Percentiles rank a stretch among this genome's conserved stretches.
phyloP scores from a whole-genome alignment of 495 filamentous ascomycete species.

The Aspergillus steynii region DNA sequence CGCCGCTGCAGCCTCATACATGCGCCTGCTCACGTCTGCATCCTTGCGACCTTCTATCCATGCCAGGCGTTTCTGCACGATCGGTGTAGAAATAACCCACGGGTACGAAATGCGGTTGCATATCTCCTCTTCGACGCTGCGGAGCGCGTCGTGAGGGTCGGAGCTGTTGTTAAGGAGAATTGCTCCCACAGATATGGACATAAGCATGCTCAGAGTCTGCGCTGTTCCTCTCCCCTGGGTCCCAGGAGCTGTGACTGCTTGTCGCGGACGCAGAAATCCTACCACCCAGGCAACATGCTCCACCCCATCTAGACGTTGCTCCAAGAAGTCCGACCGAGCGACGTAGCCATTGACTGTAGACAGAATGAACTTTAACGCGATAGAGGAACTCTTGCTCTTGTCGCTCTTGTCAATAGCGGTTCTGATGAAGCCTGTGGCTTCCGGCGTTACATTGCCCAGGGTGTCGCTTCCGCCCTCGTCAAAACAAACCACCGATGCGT shows the following conservation, averaged over 20 bases:
- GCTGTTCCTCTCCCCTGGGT: neutral
- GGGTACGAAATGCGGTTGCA: constrained; percentile 6
- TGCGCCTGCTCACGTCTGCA: neutral
- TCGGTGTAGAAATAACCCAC: neutral
- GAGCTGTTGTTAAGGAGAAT: neutral
- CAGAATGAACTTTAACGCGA: constrained; percentile 1
- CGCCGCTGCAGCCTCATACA: constrained; percentile 34
- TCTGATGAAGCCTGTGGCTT: too few species aligned
- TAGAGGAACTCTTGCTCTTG: too few species aligned
- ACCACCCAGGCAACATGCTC: neutral
- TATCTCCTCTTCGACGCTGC: constrained; percentile 1
- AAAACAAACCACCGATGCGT: too few species aligned
- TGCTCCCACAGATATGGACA: neutral
- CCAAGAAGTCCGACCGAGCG: constrained; percentile 1
- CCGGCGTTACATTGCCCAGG: too few species aligned
- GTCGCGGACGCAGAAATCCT: neutral
- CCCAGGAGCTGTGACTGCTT: neutral
- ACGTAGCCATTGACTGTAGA: neutral
- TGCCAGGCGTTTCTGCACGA: constrained; percentile 1
- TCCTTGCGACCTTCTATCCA: constrained; percentile 1
- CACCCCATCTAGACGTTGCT: neutral
- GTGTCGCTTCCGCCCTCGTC: too few species aligned
- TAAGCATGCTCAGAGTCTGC: neutral
- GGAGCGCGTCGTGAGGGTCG: too few species aligned
- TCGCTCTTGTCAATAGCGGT: too few species aligned